Evolutionary conservation across 768 basidiomycete species (phyloP).

Genomic region (Zangia roseola): DNA sequence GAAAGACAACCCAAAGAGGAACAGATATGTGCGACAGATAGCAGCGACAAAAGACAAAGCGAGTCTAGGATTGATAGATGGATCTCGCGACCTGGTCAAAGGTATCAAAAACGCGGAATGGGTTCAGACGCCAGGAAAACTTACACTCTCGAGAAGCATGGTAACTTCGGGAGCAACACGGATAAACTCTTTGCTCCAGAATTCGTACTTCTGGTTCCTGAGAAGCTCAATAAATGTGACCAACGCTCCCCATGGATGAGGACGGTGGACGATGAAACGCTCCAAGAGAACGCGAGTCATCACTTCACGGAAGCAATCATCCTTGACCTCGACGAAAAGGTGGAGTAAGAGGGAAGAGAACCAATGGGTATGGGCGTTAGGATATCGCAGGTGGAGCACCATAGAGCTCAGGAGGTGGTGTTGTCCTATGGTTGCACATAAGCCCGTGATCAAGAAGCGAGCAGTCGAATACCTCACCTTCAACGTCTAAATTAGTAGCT

Average conservation of each 20-base stretch:
- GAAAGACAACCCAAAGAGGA: conserved; percentile 56
- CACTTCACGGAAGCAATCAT: conserved; percentile 76
- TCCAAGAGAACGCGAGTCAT: conserved; percentile 90
- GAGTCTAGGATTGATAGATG: conserved; percentile 75
- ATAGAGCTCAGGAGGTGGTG: conserved; percentile 93
- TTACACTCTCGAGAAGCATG: conserved; percentile 78
- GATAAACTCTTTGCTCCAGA: conserved; percentile 87
- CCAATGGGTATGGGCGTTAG: conserved; percentile 98
- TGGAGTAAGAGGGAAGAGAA: conserved; percentile 89
- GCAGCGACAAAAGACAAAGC: conserved; percentile 58
- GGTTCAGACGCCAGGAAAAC: conserved; percentile 27
- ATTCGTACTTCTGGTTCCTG: conserved; percentile 85
- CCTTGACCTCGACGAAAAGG: conserved; percentile 78
- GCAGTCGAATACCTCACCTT: conserved; percentile 57
- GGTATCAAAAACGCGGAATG: conserved; percentile 1
- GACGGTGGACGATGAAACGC: conserved; percentile 89
- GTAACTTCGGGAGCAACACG: conserved; percentile 85
- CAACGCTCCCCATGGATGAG: conserved; percentile 95
- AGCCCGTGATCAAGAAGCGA: neutral
- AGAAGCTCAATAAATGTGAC: conserved; percentile 93
- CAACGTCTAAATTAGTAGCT: conserved; percentile 79
- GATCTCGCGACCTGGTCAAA: conserved; percentile 67
- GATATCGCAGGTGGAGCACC: conserved; percentile 93
- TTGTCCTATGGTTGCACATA: conserved; percentile 60
- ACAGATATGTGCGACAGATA: conserved; percentile 81